phyloP scores from a whole-genome alignment of 2,329 filamentous ascomycete species.

The Alternaria gaisen region DNA sequence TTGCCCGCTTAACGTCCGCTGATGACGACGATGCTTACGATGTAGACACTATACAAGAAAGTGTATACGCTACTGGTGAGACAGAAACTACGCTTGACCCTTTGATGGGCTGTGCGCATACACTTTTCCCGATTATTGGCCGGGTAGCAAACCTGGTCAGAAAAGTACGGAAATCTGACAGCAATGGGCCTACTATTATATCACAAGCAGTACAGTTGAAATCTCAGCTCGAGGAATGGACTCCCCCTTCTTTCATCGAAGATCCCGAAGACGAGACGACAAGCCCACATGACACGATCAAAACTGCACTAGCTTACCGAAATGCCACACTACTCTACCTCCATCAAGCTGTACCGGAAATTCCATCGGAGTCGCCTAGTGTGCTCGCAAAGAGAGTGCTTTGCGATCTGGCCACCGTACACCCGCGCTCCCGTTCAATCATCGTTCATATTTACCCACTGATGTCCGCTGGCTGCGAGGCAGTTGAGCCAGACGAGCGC shows the following conservation, averaged over 20 bases:
- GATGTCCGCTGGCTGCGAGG: slow-evolving; percentile 72
- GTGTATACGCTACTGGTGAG: slow-evolving; percentile 43
- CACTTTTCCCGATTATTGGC: slow-evolving; percentile 74
- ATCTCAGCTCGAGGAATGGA: slow-evolving; percentile 68
- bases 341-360: slow-evolving; percentile 73
- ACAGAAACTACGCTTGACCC: slow-evolving; percentile 69
- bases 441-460: slow-evolving; percentile 77
- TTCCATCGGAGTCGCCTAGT: slow-evolving; percentile 66
- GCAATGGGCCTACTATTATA: slow-evolving; percentile 69
- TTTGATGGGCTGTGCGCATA: slow-evolving; percentile 73
- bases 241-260: slow-evolving; percentile 66
- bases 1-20: slow-evolving; percentile 71
- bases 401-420: slow-evolving; percentile 69
- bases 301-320: slow-evolving; percentile 73
- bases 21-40: slow-evolving; percentile 66
- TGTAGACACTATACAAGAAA: slow-evolving; percentile 55
- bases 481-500: slow-evolving; percentile 66
- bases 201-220: slow-evolving; percentile 70
- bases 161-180: slow-evolving; percentile 63
- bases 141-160: slow-evolving; percentile 72
- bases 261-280: slow-evolving; percentile 70
- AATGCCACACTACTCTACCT: slow-evolving; percentile 73
- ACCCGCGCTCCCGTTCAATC: slow-evolving; percentile 67
- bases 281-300: slow-evolving; percentile 69
- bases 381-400: slow-evolving; percentile 70